These are phyloP conservation scores for Miscanthus lutarioriparius DNA, from an alignment of 176 grass and related monocot genomes.

Conservation along the genomic window DNA sequence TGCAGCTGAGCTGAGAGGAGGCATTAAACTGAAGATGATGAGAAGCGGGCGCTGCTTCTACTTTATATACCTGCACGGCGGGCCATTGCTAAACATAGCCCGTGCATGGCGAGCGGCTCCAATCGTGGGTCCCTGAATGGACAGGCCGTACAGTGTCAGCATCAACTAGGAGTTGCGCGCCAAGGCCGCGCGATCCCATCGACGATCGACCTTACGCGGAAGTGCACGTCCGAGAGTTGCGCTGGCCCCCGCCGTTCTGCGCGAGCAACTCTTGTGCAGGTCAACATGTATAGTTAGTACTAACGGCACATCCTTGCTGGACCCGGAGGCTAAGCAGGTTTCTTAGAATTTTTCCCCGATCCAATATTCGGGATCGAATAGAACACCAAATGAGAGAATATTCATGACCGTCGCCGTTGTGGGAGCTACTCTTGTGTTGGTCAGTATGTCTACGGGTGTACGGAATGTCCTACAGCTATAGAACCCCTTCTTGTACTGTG, in stretches of 20 bases:
- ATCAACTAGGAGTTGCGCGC: slow-evolving; percentile 19
- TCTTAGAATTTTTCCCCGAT: background rate
- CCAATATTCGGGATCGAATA: no score
- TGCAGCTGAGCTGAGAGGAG: background rate
- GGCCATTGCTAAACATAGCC: slow-evolving; percentile 41
- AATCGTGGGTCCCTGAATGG: background rate
- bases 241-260: background rate
- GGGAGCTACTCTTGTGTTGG: no score
- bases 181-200: slow-evolving; percentile 11
- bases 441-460: no score
- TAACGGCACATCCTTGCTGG: background rate
- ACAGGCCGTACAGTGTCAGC: background rate
- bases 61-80: slow-evolving; percentile 23
- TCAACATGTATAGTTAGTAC: background rate
- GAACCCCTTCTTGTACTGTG: no score
- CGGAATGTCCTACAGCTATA: no score
- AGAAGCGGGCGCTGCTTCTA: background rate
- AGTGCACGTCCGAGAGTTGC: background rate
- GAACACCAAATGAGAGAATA: no score
- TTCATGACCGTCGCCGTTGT: no score
- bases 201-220: background rate
- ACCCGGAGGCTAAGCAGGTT: background rate
- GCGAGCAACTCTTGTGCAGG: background rate
- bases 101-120: background rate
- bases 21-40: background rate